Evolutionary conservation across 768 basidiomycete genomes (phyloP), one percentile per base, ranked within the genome.

Genomic region (Amanita fuliginea): DNA sequence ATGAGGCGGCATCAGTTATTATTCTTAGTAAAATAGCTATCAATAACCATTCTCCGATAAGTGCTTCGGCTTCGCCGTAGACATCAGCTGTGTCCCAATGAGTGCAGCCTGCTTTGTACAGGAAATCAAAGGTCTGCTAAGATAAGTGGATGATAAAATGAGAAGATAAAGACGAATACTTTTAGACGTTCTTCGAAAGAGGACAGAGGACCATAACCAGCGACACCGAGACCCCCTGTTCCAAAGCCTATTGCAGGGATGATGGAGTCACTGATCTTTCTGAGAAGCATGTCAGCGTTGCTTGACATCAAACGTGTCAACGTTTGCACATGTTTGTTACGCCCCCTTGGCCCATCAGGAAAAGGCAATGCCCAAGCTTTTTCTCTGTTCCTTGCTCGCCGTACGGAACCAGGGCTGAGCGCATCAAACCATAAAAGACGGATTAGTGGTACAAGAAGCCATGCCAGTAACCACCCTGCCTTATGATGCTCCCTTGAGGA

Each of bases 241-340:
- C 82, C 82, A 52, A 75, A 81, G 1, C 81, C 80, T 8, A 84
- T 68, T 18, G 74, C 73, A 6, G 71, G 65, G 16, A 79, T 71
- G 14, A 64, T 48, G 26, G 64, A 58, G 10, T 64, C 57, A 19
- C 75, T 77, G 18, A 83, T 70, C 55, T 68, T 70, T 24, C 68
- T 51, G 14, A n/a, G 16, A 16, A 45, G 22, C 34, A 41, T 44
- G 32, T 32, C 32, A 32, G 0, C 3, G 11, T 32, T 13, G 32
- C 32, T 32, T 32, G 32, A 13, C 32, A 32, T 32, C 30, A 13
- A 32, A 13, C 11, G 30, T 28, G 28, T 30, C 9, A 11, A 30
- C 10, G 32, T 32, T 32, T 32, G 32, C 13, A 13, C 13, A 13
- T 32, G 32, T 32, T 32, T 32, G 32, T 13, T 3, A 13, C 13